A percentile compares a stretch with the other conserved stretches of the same genome.
phyloP scores from a whole-genome alignment of 106 monocot genomes.

The Posidonia australis region DNA sequence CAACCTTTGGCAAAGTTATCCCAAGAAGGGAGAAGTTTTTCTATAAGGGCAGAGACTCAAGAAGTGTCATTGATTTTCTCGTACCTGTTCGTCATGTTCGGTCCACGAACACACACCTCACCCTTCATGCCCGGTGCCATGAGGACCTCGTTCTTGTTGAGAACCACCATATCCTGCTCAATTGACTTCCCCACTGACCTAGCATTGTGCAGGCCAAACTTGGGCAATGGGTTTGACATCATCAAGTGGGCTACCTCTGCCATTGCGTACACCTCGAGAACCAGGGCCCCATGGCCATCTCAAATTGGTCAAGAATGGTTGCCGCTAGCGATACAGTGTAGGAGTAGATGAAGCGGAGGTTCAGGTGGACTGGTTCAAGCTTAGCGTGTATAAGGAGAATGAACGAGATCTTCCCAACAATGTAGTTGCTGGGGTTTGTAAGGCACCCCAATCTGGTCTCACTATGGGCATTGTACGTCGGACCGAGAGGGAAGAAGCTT shows the following conservation, averaged over 20 bases:
- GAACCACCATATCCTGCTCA: slow-evolving; percentile 58
- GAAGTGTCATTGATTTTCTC: no score
- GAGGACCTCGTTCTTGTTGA: slow-evolving; percentile 43
- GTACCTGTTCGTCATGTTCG: slow-evolving; percentile 76
- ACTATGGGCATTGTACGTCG: slow-evolving; percentile 63
- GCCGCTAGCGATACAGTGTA: slow-evolving; percentile 92
- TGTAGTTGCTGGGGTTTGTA: slow-evolving; percentile 35
- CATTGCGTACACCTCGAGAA: slow-evolving; percentile 95
- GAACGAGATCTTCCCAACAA: slow-evolving; percentile 37
- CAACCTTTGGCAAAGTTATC: no score
- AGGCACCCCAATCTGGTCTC: slow-evolving; percentile 77
- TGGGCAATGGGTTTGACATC: slow-evolving; percentile 73
- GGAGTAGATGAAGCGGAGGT: slow-evolving; percentile 84
- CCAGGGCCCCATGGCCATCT: slow-evolving; percentile 67
- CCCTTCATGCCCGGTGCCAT: slow-evolving; percentile 25
- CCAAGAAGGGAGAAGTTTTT: no score
- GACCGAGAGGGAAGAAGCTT: slow-evolving; percentile 85
- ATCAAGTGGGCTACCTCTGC: slow-evolving; percentile 86
- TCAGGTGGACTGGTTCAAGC: slow-evolving; percentile 53
- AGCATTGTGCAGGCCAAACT: slow-evolving; percentile 53
- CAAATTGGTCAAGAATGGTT: slow-evolving; percentile 37
- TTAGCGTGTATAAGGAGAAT: slow-evolving; percentile 24
- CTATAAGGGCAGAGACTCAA: no score
- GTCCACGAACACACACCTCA: slow-evolving; percentile 80
- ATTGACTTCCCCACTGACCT: slow-evolving; percentile 69